Conservation (phyloP, 208 protist species). For the Acanthamoeba rhysodes region DNA sequence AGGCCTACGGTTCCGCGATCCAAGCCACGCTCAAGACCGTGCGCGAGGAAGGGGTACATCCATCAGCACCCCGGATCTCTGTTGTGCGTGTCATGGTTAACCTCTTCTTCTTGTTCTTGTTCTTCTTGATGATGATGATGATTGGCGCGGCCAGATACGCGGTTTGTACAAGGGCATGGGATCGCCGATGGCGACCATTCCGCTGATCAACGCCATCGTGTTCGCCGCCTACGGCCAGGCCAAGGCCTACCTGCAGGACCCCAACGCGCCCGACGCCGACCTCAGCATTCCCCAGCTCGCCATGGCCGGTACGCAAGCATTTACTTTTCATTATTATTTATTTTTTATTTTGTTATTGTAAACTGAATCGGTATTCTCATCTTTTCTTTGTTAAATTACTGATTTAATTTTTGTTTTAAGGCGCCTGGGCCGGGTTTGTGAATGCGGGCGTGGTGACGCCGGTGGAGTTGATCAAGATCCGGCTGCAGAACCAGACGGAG, state of each 20-base stretch:
- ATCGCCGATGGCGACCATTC: slow-evolving; percentile 72
- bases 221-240: slow-evolving; percentile 71
- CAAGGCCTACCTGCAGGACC: slow-evolving; percentile 7
- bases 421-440: slow-evolving; percentile 73
- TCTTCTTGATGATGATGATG: too few species aligned
- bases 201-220: slow-evolving; percentile 67
- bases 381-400: background rate
- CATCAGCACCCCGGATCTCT: background rate
- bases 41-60: slow-evolving; percentile 64
- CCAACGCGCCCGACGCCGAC: background rate
- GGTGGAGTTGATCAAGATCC: slow-evolving; percentile 68
- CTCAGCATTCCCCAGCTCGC: slow-evolving; percentile 32
- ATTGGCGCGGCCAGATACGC: background rate
- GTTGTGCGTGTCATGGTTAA: background rate
- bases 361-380: background rate
- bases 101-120: background rate
- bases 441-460: slow-evolving; percentile 53
- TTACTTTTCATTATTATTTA: background rate
- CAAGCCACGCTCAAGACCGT: slow-evolving; percentile 40
- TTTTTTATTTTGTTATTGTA: background rate
- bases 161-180: slow-evolving; percentile 73
- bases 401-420: too few species aligned
- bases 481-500: slow-evolving; percentile 56
- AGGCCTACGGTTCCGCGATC: background rate
- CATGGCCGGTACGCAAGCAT: background rate